Base-by-base conservation (phyloP, 139 green algal genomes). In the Micractinium sp. region DNA sequence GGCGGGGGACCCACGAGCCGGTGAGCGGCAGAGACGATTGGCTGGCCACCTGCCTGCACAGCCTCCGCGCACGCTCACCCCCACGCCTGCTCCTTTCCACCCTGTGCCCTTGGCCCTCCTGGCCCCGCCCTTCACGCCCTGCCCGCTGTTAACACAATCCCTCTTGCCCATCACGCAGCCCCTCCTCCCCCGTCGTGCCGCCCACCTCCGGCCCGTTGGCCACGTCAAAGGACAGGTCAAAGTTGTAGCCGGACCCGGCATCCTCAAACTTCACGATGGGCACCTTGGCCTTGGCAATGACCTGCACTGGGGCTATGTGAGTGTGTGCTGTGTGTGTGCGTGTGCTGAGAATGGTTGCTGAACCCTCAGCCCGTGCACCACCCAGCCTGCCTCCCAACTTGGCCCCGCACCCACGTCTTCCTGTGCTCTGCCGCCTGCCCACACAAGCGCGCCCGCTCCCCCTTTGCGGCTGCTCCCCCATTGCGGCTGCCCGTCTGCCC, bases 181-280 rank as follows among this genome's bases (percentile, higher is more conserved):
- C 69, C 27, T 35, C 27, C 25, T 22, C 12, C 27, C 69, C 69
- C 27, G 5, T 2, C 27, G 31, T 36, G 33, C 39, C 19, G 31
- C 56, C 0, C 41, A 56, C 47, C 89, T 86, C 82, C 88, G 95
- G 93, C 0, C 97, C 97, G 69, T 97, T 98, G 38, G 93, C 93
- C 75, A 97, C 95, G 82, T 99, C 96, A 80, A 99, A 98, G 29
- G 92, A 97, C n/a, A 99, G 91, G 89, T 99, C 98, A 91, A 99
- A 99, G 12, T 94, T 90, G 47, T 99, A 91, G 25, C 93, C 91
- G 67, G 85, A 94, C 19, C 90, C 73, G 19, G 78, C 78, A 27
- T 98, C 96, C 88, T 97, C 92, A 90, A 99, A 99, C 92, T 99
- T 99, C 84, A 99, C 93, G 90, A 99, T 99, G 20, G 98, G 98